A percentile compares a stretch with the other conserved stretches of the same genome.
Evolutionary conservation across 768 basidiomycete species (phyloP).

Genomic region (Tylopilus plumbeoviolaceoides): DNA sequence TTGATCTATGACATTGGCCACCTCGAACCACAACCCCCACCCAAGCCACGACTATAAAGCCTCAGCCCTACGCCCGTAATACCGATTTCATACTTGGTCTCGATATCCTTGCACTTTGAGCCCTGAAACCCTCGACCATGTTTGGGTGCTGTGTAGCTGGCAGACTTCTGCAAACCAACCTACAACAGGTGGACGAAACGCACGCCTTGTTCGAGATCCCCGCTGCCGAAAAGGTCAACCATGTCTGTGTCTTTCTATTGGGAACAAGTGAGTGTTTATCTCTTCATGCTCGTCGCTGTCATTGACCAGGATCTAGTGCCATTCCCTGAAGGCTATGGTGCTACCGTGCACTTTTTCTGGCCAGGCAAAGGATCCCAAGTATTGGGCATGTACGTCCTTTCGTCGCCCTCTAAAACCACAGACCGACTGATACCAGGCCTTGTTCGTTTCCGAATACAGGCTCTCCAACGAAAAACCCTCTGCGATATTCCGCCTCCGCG

Average conservation of each 20-base stretch:
- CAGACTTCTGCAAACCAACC: constrained; percentile 72
- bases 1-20: constrained; percentile 10
- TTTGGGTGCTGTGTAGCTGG: constrained; percentile 81
- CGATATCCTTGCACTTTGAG: background rate
- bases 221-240: constrained; percentile 71
- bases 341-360: constrained; percentile 83
- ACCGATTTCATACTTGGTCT: background rate
- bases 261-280: constrained; percentile 55
- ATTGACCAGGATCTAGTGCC: constrained; percentile 43
- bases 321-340: constrained; percentile 81
- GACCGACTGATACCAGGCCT: background rate
- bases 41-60: background rate
- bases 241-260: constrained; percentile 79
- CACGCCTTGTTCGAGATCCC: constrained; percentile 78
- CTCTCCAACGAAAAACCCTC: constrained; percentile 88
- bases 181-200: constrained; percentile 78
- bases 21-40: background rate
- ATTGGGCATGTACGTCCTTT: constrained; percentile 65
- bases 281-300: background rate
- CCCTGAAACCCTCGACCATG: constrained; percentile 38
- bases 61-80: background rate
- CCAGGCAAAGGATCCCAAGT: constrained; percentile 85
- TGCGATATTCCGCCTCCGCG: constrained; percentile 79
- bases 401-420: background rate
- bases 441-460: constrained; percentile 37